These are phyloP conservation scores for Phytopythium oedochilum DNA, from an alignment of 352 stramenopile species.

Conservation along the genomic window DNA sequence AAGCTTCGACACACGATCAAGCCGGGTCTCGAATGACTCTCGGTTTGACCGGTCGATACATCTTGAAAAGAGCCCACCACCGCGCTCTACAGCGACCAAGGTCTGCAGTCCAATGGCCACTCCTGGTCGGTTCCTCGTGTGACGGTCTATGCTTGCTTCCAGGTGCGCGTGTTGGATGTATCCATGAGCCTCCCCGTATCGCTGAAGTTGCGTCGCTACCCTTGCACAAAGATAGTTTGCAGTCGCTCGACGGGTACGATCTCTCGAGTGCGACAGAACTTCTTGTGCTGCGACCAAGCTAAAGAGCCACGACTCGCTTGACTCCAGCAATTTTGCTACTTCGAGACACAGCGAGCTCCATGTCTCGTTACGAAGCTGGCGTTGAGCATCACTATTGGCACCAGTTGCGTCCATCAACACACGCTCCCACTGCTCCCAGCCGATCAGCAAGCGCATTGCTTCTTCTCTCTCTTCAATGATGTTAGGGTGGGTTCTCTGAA, in stretches of 20 bases:
- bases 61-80: constrained; percentile 25
- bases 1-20: constrained; percentile 48
- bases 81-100: constrained; percentile 24
- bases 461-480: constrained; percentile 7
- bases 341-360: constrained; percentile 37
- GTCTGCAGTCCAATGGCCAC: constrained; percentile 14
- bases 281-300: constrained; percentile 19
- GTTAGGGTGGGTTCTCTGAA: constrained; percentile 3
- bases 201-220: constrained; percentile 14
- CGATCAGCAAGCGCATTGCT: constrained; percentile 1
- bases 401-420: neutral
- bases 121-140: neutral
- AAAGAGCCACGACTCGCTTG: constrained; percentile 30
- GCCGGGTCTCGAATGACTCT: constrained; percentile 32
- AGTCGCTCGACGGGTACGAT: constrained; percentile 14
- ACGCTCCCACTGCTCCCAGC: neutral
- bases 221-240: constrained; percentile 26
- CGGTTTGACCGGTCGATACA: constrained; percentile 19
- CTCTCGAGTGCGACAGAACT: constrained; percentile 18
- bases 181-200: constrained; percentile 9
- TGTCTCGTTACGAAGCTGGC: constrained; percentile 21
- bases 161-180: constrained; percentile 30
- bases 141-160: constrained; percentile 8
- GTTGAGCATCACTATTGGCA: neutral
- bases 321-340: constrained; percentile 29